Base-by-base conservation (phyloP, 2,329 filamentous ascomycete genomes). In the Neospermospora avenae region DNA sequence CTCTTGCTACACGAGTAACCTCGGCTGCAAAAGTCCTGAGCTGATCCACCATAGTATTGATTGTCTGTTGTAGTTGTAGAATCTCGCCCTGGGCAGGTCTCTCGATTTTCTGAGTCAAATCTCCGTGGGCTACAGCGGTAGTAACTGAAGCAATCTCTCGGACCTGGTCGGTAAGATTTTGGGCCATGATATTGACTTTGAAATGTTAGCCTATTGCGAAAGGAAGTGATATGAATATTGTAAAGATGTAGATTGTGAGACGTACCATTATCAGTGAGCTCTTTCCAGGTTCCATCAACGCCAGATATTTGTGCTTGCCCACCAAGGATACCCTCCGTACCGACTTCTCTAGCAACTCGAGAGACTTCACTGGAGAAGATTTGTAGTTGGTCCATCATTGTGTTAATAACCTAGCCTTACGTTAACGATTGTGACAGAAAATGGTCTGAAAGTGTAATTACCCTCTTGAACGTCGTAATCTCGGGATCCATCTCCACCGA, bases 311-410 rank as follows among this genome's bases (percentile, higher is more conserved):
- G 89, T 61, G 93, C 93, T 74, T 98, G 93, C 45, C 93, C 93
- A 70, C 93, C 93, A 44, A 98, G 86, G 64, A 95, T 88, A 72
- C 93, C 93, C 75, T 98, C 93, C 13, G 93, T 98, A 68, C 93
- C 93, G 79, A 98, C 93, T 76, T 98, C 93, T 74, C 91, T 90
- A 56, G 93, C 93, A 68, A 98, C 87, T 67, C 91, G 89, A 35
- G 93, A 97, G 71, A 98, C 93, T 78, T 98, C 93, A 75, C 91
- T 96, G 66, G 93, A 93, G 75, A 98, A 98, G 62, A 96, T 90
- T 74, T 97, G 93, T 61, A 98, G 82, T 76, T 97, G 93, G 73
- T 98, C 93, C 85, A 98, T 96, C 93, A 98, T 98, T 67, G 90
- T 96, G 75, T 98, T 98, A 78, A 98, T 98, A 37, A 73, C 70